These are phyloP conservation scores for Chrysosphaeria jannelii DNA, from an alignment of 2,329 filamentous ascomycete genomes.

Conservation along the genomic window DNA sequence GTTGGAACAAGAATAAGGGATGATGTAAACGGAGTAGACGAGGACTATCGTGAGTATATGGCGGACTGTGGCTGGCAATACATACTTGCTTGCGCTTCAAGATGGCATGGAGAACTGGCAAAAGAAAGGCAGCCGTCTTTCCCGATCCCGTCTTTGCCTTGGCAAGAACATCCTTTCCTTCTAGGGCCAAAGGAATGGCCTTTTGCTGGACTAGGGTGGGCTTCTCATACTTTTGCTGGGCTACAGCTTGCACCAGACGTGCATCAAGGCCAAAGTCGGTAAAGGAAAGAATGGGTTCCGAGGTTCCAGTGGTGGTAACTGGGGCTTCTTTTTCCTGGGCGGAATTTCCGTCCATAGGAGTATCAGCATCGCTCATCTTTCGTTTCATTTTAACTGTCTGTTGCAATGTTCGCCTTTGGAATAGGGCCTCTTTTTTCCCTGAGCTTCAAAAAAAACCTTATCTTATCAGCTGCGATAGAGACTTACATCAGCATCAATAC, in stretches of 20 bases:
- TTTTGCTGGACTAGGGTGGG: conserved; percentile 74
- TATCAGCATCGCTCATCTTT: conserved; percentile 19
- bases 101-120: conserved; percentile 66
- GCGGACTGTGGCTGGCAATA: background rate
- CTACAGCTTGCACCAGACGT: conserved; percentile 60
- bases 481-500: no score
- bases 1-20: conserved; percentile 84
- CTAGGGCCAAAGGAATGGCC: conserved; percentile 63
- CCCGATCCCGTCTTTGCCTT: conserved; percentile 87
- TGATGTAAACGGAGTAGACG: conserved; percentile 24
- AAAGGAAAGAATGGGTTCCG: conserved; percentile 22
- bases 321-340: background rate
- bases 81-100: conserved; percentile 34
- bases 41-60: conserved; percentile 10
- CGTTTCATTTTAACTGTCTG: conserved; percentile 24
- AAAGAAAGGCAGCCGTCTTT: conserved; percentile 85
- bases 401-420: no score
- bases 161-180: conserved; percentile 69
- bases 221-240: conserved; percentile 52
- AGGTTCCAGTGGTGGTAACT: no score
- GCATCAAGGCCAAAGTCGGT: conserved; percentile 53
- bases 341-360: conserved; percentile 5
- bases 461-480: no score
- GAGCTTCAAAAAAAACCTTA: no score
- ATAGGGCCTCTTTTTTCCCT: no score